Base-by-base conservation (phyloP, 2,329 filamentous ascomycete genomes). In the Cercospora zeina region DNA sequence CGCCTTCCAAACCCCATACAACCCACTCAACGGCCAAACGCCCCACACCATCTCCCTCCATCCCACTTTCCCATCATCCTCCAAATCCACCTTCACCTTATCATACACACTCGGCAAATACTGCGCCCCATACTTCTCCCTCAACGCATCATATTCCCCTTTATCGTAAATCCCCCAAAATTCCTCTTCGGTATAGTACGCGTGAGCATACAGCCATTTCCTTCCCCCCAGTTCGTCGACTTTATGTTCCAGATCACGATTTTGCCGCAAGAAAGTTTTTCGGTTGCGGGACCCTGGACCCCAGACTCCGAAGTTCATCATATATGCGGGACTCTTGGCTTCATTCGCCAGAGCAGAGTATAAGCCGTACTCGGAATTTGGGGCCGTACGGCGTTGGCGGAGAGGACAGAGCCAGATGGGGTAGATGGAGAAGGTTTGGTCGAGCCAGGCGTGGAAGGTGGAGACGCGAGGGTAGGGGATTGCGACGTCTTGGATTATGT, bases 141-240 rank as follows among this genome's bases (percentile, higher is more conserved):
- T 78, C 67, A 91, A 77, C 1, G 71, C 77, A 33, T 89, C 82
- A 73, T 91, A 91, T 81, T 82, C 85, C 19, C 72, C 69, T 47
- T 78, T 75, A 54, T 84, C 80, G 73, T 90, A 90, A 56, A 86
- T 79, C 34, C 77, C 70, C 87, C 87, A 90, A 76, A 90, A 91
- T 71, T 89, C 85, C 0, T 82, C 77, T 71, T 89, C 83, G n/a
- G 83, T 82, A 74, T 95, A 95, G 77, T 92, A 96, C 0, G 90
- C 89, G 71, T 93, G 89, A 2, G 91, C 90, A 75, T 96, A 96
- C 11, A 96, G 79, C 89, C 90, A 95, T 78, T 96, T 96, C 79
- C 89, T 85, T 2, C 91, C 91, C 51, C 87, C 87, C 0, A 95
- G 82, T 66, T 85, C 81, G 53, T 80, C 79, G 3, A 93, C 83